Base-by-base conservation (phyloP, 192 early-diverging fungal species). In the Endogone sp. region DNA sequence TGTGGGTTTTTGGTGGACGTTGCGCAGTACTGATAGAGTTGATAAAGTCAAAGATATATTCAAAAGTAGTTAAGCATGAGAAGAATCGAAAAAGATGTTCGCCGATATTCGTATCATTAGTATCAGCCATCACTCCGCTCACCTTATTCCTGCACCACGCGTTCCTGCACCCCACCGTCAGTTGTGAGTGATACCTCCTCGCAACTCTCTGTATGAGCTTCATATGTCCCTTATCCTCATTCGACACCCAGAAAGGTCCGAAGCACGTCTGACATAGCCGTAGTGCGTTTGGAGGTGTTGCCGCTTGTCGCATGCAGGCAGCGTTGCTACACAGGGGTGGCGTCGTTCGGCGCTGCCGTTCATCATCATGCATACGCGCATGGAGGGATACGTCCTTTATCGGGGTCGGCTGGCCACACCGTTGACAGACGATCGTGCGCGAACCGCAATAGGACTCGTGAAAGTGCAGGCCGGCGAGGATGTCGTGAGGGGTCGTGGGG, bases 401-500 rank as follows among this genome's bases (percentile, higher is more conserved):
- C 29, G 85, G 81, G 20, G 95, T 89, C 23, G 82, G 80, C 37
- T 80, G 68, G 3, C 83, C 72, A 72, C 95, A 97, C 70, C 92
- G 91, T 56, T 83, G 81, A 71, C 94, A 97, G 37, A 79, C 71
- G 56, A 95, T 94, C 1, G 94, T 94, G 30, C 95, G 81, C 27
- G 81, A 84, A 22, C 95, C 95, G 72, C 95, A 97, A 44, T 89
- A 88, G 29, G 84, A 84, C 73, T 97, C 95, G 75, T 97, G 95
- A 16, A 76, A 80, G 56, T 72, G 72, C 29, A 94, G 76, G 13
- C 85, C 88, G 11, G 86, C 73, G 58, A 92, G 74, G 3, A 80
- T 63, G 75, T 95, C 94, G 26, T 89, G 82, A 10, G 88, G 73
- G 31, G 78, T 75, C 0, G 71, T 63, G 0, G 89, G 77, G 3